These are phyloP conservation scores for Colletotrichum sp. DNA, from an alignment of 2,329 filamentous ascomycete genomes.

Conservation along the genomic window DNA sequence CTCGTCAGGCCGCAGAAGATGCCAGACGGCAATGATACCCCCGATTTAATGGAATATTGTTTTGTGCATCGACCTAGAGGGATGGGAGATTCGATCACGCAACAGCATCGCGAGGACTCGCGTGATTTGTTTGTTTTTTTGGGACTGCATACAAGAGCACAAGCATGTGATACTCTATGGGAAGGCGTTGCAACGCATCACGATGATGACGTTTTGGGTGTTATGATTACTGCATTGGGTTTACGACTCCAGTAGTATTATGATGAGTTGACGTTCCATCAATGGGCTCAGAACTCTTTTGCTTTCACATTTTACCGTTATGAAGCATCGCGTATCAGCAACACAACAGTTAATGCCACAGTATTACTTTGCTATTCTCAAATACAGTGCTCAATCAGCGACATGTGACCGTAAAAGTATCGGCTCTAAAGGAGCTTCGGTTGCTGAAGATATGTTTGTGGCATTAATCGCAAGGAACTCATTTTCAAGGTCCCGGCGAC, in stretches of 20 bases:
- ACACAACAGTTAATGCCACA: not conserved
- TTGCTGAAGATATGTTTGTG: not conserved
- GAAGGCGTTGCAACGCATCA: not conserved
- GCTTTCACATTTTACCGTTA: not conserved
- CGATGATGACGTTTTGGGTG: not conserved
- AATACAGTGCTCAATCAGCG: not conserved
- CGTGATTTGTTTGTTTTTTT: not conserved
- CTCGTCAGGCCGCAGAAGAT: constrained; percentile 7
- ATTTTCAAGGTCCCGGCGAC: not conserved
- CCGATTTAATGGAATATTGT: not conserved
- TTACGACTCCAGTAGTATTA: not conserved
- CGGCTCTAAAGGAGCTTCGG: rapidly evolving
- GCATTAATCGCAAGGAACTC: not conserved
- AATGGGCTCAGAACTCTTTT: not conserved
- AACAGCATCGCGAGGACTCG: not conserved
- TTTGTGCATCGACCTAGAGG: not conserved
- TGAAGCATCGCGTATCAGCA: not conserved
- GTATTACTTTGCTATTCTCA: not conserved
- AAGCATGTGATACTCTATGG: not conserved
- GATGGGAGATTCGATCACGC: not conserved
- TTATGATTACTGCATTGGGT: not conserved
- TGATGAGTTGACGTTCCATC: not conserved
- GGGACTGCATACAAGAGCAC: not conserved
- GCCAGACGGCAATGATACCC: not conserved
- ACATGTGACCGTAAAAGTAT: not conserved